Conservation (phyloP, 1,284 basidiomycete species). For the Chiua sp. region DNA sequence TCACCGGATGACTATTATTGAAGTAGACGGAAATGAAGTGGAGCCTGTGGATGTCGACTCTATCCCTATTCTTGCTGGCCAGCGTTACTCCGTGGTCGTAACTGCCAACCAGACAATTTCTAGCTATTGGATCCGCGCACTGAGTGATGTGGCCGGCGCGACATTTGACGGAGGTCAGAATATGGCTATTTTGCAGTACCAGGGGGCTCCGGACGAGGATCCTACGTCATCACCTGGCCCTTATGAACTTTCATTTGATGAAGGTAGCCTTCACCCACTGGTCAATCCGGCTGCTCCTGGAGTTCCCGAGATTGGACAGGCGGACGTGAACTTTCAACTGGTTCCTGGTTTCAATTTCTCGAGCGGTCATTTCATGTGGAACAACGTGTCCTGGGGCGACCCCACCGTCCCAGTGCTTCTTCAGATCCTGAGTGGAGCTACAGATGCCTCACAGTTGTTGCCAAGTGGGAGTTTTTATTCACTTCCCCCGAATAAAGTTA, state of each 20-base stretch:
- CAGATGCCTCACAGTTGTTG: constrained; percentile 21
- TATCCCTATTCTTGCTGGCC: constrained; percentile 42
- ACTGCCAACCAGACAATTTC: constrained; percentile 30
- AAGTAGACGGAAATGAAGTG: constrained; percentile 50
- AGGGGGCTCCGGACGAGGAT: constrained; percentile 44
- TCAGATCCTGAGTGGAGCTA: constrained; percentile 39
- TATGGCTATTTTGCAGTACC: constrained; percentile 57
- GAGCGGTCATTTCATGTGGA: constrained; percentile 2
- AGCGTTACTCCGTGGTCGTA: constrained; percentile 40
- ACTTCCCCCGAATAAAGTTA: constrained; percentile 31
- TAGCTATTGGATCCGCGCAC: constrained; percentile 50
- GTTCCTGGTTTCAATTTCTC: constrained; percentile 5
- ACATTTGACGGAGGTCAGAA: constrained; percentile 45
- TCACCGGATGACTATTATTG: constrained; percentile 47
- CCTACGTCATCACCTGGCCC: constrained; percentile 41
- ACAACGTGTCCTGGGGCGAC: constrained; percentile 18
- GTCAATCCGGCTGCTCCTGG: constrained; percentile 34
- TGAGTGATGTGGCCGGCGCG: constrained; percentile 6
- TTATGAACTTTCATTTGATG: constrained; percentile 28
- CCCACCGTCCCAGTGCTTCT: constrained; percentile 33
- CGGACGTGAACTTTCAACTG: constrained; percentile 27
- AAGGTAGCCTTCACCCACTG: constrained; percentile 38
- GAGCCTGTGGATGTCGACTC: constrained; percentile 45
- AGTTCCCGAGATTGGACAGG: constrained; percentile 23
- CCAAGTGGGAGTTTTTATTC: constrained; percentile 31